Evolutionary conservation across 495 filamentous ascomycete species (phyloP), one percentile per base, ranked within the genome.

Genomic region (Penicillium chermesinum): DNA sequence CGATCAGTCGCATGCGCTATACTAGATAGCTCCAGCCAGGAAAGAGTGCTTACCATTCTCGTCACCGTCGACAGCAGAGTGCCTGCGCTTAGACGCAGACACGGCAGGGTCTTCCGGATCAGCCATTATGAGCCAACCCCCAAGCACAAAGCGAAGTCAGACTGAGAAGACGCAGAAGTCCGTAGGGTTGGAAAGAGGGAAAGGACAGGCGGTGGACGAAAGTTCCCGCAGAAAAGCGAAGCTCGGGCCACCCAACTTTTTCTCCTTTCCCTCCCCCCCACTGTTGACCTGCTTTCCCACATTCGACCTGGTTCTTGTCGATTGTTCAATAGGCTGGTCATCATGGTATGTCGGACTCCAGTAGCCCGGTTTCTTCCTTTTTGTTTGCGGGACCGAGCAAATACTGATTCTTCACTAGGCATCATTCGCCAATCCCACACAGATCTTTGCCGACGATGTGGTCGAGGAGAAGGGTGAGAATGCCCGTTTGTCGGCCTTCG

Each of bases 401-500:
- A 25, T 44, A 36, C 53, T 54, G 41, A 51, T 18, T 14, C 17
- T 13, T 34, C 38, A 44, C 20, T 44, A 73, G 70, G 64, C 67
- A 66, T 73, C 80, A 30, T 82, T 80, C 69, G 74, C 72, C 61
- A 94, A 90, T 71, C 91, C 93, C 57, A 96, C 90, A 41, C 93
- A 98, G 69, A 98, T 98, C 74, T 97, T 98, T 75, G 88, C 86
- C 57, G 90, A 97, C 69, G 93, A 94, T 66, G 91, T 94, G 48
- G 90, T 84, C 43, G 89, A 98, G 74, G 91, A 98, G 77, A 97
- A 96, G 71, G 93, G 93, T 59, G 93, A 98, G 75, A 98, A 98
- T 85, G 93, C 93, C 53, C 89, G 93, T 80, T 83, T 98, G 50
- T 88, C 88, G 1, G 90, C 90, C 43, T 98, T 96, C 55, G 91